Conservation (phyloP, 257 asterid genomes). For the Lycium barbarum region DNA sequence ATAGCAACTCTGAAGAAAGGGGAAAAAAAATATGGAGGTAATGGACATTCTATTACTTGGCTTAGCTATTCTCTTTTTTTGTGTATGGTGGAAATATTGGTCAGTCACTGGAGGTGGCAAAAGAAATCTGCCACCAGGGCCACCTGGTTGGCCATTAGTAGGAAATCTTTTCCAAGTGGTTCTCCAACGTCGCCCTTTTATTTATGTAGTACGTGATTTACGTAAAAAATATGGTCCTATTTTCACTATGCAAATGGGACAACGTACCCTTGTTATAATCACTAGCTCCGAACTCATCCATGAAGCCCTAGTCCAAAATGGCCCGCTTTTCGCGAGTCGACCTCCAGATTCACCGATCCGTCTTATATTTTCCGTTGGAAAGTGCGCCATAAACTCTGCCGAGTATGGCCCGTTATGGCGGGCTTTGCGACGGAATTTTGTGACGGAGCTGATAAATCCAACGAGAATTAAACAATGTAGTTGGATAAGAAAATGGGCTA, state of each 20-base stretch:
- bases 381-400: slow-evolving; percentile 96
- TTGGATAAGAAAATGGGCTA: slow-evolving; percentile 88
- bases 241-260: slow-evolving; percentile 98
- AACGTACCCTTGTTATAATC: slow-evolving; percentile 72
- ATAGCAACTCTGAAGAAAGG: no score
- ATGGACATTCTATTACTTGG: slow-evolving; percentile 50
- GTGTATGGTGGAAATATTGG: slow-evolving; percentile 77
- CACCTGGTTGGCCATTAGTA: slow-evolving; percentile 95
- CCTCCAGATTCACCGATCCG: slow-evolving; percentile 95
- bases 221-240: slow-evolving; percentile 86
- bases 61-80: slow-evolving; percentile 51
- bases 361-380: slow-evolving; percentile 82
- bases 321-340: slow-evolving; percentile 83
- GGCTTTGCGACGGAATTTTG: slow-evolving; percentile 83
- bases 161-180: slow-evolving; percentile 86
- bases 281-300: slow-evolving; percentile 84
- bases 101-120: slow-evolving; percentile 48
- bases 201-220: slow-evolving; percentile 71
- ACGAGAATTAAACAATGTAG: slow-evolving; percentile 80
- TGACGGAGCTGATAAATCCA: slow-evolving; percentile 89
- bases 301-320: slow-evolving; percentile 81
- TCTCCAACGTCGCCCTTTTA: slow-evolving; percentile 82
- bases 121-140: slow-evolving; percentile 88
- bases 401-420: slow-evolving; percentile 98
- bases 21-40: slow-evolving; percentile 53